Conservation (phyloP, 495 filamentous ascomycete species). For the Penicillium daleae region DNA sequence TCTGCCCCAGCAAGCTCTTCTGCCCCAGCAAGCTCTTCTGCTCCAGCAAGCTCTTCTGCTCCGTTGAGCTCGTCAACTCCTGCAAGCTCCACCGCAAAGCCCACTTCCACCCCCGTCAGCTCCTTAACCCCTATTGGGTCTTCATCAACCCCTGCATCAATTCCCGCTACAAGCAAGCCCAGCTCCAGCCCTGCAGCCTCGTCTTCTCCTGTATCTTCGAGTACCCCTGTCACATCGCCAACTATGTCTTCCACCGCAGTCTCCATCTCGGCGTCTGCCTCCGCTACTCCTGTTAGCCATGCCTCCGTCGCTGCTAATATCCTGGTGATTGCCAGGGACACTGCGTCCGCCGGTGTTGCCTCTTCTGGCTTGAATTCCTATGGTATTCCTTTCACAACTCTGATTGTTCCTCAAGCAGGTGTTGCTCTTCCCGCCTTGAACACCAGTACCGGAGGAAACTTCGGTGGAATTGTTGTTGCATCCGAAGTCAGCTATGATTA, state of each 20-base stretch:
- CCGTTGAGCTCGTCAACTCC: background rate
- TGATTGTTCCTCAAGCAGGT: constrained; percentile 57
- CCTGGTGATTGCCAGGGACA: constrained; percentile 60
- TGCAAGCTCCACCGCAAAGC: background rate
- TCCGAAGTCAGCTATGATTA: constrained; percentile 62
- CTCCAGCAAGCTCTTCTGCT: background rate
- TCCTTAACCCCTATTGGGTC: background rate
- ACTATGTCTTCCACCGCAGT: constrained; percentile 35
- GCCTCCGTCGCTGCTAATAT: constrained; percentile 51
- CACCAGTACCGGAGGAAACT: constrained; percentile 55
- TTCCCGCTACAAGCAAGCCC: no score
- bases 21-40: background rate
- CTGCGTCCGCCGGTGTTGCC: constrained; percentile 48
- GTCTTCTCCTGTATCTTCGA: constrained; percentile 17
- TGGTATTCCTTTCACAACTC: constrained; percentile 60
- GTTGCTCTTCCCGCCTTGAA: constrained; percentile 56
- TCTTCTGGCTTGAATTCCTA: constrained; percentile 61
- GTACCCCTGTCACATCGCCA: constrained; percentile 18
- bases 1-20: background rate
- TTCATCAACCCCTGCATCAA: background rate
- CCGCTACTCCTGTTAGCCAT: constrained; percentile 25
- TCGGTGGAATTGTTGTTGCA: constrained; percentile 58
- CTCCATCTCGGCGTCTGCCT: constrained; percentile 25
- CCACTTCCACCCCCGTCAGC: no score
- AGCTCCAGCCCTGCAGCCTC: constrained; percentile 8